phyloP scores from a whole-genome alignment of 306 rosid genomes.

The Vigna angularis region DNA sequence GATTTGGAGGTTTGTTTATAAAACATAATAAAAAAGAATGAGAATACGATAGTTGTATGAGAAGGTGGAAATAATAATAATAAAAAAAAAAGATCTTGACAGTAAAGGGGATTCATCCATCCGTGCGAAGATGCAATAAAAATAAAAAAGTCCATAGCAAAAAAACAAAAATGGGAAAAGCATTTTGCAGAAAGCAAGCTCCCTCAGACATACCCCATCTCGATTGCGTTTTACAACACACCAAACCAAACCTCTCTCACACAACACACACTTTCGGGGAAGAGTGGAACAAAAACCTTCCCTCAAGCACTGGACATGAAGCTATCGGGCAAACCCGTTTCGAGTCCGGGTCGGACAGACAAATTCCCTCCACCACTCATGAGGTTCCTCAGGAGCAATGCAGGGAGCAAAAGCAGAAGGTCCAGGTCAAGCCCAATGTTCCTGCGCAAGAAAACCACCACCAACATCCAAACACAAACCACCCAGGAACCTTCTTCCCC shows the following conservation, averaged over 20 bases:
- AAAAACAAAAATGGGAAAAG: slow-evolving; percentile 38
- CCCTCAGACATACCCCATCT: slow-evolving; percentile 25
- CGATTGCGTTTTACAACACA: slow-evolving; percentile 20
- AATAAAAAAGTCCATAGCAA: slow-evolving; percentile 3
- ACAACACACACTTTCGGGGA: not conserved
- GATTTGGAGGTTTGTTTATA: too few relatives aligned
- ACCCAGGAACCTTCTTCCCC: slow-evolving; percentile 94
- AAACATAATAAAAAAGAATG: too few relatives aligned
- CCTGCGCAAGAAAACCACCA: slow-evolving; percentile 61
- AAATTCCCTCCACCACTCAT: slow-evolving; percentile 96
- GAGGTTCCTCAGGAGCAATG: slow-evolving; percentile 86
- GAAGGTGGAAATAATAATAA: slow-evolving; percentile 34
- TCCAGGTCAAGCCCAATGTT: slow-evolving; percentile 91
- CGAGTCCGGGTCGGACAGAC: slow-evolving; percentile 88
- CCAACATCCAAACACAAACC: slow-evolving; percentile 71
- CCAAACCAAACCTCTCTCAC: slow-evolving; percentile 26
- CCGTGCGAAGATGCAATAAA: slow-evolving; percentile 66
- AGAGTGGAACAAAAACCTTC: not conserved
- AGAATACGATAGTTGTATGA: not conserved
- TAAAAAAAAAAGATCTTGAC: slow-evolving; percentile 26
- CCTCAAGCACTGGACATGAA: slow-evolving; percentile 50
- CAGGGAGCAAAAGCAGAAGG: slow-evolving; percentile 75
- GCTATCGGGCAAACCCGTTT: slow-evolving; percentile 64
- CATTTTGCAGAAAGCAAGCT: slow-evolving; percentile 37
- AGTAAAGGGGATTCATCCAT: slow-evolving; percentile 55